phyloP scores from a whole-genome alignment of 768 basidiomycete species.

The Hygrocybe coccinea region DNA sequence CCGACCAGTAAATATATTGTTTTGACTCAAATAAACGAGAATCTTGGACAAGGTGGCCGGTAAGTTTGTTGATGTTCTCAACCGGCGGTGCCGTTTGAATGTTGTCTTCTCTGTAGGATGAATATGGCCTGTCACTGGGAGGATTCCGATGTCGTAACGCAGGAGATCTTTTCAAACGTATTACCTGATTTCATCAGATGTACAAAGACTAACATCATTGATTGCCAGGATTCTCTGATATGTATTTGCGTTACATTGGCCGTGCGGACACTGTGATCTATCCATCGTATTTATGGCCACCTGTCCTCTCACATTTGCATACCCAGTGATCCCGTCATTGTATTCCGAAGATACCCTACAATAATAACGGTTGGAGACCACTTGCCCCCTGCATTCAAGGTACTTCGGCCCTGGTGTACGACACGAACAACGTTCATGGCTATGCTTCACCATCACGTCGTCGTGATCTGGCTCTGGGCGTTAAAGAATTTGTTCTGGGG shows the following conservation, averaged over 20 bases:
- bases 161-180: constrained; percentile 78
- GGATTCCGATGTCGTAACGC: constrained; percentile 70
- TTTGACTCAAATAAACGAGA: constrained; percentile 79
- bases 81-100: constrained; percentile 4
- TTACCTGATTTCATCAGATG: no score
- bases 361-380: background rate
- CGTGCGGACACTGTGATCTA: constrained; percentile 14
- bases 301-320: background rate
- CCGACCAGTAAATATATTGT: constrained; percentile 76
- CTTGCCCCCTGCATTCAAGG: background rate
- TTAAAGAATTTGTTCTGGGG: no score
- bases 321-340: background rate
- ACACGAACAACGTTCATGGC: no score
- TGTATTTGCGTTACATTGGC: constrained; percentile 50
- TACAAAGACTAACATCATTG: background rate
- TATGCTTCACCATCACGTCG: no score
- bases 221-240: constrained; percentile 56
- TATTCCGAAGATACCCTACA: constrained; percentile 2
- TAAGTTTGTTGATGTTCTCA: constrained; percentile 32
- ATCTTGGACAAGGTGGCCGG: constrained; percentile 81
- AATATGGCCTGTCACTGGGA: constrained; percentile 88
- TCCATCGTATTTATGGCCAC: background rate
- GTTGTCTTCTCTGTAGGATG: constrained; percentile 42
- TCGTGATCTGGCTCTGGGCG: no score
- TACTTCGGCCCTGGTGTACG: background rate